Base-by-base conservation (phyloP, 1,139 yeast genomes). In the Yamadazyma atlantica region DNA sequence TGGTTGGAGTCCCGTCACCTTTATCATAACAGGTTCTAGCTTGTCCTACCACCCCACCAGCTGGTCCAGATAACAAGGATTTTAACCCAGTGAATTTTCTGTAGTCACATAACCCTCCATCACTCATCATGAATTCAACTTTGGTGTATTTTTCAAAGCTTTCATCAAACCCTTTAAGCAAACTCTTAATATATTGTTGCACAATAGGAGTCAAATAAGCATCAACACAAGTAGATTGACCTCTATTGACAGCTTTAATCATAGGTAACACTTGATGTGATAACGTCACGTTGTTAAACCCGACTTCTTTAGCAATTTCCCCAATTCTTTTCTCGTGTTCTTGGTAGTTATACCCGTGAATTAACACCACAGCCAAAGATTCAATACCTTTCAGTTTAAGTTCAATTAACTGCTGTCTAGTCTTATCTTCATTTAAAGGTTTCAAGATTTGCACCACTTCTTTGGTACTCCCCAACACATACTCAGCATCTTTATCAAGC, bases 191-290 rank as follows among this genome's bases (percentile, higher is more conserved):
- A 55, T 85, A 85, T 26, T 75, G 70, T 43, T 76, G 70, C 33
- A 85, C 82, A 38, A 80, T 85, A 1, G 94, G 94, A 3, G 90
- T 82, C 41, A 85, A 60, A 54, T 85, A 85, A 1, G 94, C 88
- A 60, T 85, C 92, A 1, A 86, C 88, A 22, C 80, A 76, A 3
- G 87, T 71, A 12, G 90, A 82, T 48, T 82, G 82, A 1, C 88
- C 85, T 41, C 94, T 67, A 14, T 84, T 76, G 12, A 85, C 80
- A 29, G 78, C 74, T 53, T 83, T 84, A 45, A 85, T 81, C 87
- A 84, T 82, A 7, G 94, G 90, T 34, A 83, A 77, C n/a, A 84
- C 67, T 48, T 78, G 72, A 17, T 80, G 75, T 0, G 90, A 83
- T 16, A 83, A 66, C 0, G 90, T 81, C 23, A 85, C 68, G 29